Evolutionary conservation across 2,329 filamentous ascomycete genomes (phyloP).

Genomic region (Scedosporium boydii): DNA sequence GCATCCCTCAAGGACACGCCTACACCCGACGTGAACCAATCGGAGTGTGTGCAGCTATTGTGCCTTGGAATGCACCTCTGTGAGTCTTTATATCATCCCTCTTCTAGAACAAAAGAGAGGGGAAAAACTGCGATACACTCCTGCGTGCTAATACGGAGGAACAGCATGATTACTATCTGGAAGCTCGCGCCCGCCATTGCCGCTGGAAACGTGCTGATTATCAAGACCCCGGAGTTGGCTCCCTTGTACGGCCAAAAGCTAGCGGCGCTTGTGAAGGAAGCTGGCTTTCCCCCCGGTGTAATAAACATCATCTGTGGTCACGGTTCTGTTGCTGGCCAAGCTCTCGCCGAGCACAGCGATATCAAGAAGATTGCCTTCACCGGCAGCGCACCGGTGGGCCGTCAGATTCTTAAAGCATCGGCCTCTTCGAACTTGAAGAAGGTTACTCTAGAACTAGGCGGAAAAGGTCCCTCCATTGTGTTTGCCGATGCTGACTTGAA

Average conservation of each 20-base stretch:
- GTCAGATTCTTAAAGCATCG: constrained; percentile 81
- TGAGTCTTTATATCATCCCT: neutral
- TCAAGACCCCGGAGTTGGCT: constrained; percentile 85
- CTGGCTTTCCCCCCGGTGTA: constrained; percentile 86
- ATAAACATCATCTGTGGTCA: constrained; percentile 64
- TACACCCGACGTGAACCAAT: constrained; percentile 61
- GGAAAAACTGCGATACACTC: constrained; percentile 35
- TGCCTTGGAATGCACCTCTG: constrained; percentile 52
- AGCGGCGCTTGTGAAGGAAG: constrained; percentile 75
- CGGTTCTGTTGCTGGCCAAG: constrained; percentile 69
- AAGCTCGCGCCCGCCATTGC: constrained; percentile 70
- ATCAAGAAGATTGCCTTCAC: constrained; percentile 93
- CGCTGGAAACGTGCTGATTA: constrained; percentile 89
- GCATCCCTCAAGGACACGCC: constrained; percentile 51
- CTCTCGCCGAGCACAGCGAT: constrained; percentile 59
- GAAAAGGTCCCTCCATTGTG: constrained; percentile 92
- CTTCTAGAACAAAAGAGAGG: too few relatives aligned
- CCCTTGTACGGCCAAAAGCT: constrained; percentile 84
- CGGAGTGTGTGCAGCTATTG: constrained; percentile 58
- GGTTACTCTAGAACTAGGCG: constrained; percentile 80
- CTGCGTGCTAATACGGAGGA: constrained; percentile 51
- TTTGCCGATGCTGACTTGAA: constrained; percentile 93
- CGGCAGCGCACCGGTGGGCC: constrained; percentile 61
- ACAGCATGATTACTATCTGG: constrained; percentile 62
- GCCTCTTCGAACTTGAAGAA: constrained; percentile 74